These are phyloP conservation scores for Bassia scoparia DNA, from an alignment of 148 eudicot species.

Conservation along the genomic window DNA sequence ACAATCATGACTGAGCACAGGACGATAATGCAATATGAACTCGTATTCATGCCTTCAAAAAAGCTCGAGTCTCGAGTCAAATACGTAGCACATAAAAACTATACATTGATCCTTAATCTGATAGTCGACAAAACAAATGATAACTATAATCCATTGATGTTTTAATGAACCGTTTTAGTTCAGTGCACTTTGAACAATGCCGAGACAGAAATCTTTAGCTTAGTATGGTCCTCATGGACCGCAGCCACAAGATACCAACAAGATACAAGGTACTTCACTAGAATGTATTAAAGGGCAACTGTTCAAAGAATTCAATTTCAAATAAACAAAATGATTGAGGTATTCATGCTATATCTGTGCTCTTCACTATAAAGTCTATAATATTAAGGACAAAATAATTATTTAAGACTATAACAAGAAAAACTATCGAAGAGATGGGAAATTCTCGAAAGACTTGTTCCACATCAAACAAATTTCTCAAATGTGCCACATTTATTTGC, in stretches of 20 bases:
- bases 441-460: constrained; percentile 6
- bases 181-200: not conserved
- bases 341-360: constrained; percentile 19
- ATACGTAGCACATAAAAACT: no score
- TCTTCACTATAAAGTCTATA: constrained; percentile 25
- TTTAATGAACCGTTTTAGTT: not conserved
- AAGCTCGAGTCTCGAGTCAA: no score
- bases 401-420: constrained; percentile 3
- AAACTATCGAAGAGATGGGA: constrained; percentile 17
- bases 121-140: no score
- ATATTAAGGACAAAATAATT: constrained; percentile 11
- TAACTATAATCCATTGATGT: no score
- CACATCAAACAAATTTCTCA: constrained; percentile 4
- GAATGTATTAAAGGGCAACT: constrained; percentile 3
- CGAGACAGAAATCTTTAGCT: not conserved
- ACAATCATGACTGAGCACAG: no score
- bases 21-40: no score
- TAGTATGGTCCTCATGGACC: not conserved
- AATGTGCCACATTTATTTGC: constrained; percentile 8
- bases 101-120: no score
- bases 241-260: not conserved
- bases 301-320: constrained; percentile 15
- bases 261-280: constrained; percentile 1
- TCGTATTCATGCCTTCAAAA: no score
- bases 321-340: constrained; percentile 12